phyloP scores from a whole-genome alignment of 2,329 filamentous ascomycete genomes.

The Fusarium setosum region DNA sequence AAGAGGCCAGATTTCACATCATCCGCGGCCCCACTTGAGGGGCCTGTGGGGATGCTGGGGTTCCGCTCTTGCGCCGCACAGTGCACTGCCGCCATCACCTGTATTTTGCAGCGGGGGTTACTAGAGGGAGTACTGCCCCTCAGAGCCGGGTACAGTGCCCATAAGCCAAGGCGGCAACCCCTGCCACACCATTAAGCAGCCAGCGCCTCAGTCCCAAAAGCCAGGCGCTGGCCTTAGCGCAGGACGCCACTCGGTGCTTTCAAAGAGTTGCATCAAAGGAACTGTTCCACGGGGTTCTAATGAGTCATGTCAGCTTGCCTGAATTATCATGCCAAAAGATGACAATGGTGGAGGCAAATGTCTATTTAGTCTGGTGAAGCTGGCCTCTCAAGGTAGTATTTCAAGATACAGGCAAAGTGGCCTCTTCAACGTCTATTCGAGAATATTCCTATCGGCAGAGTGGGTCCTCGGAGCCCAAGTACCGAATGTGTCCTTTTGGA shows the following conservation, averaged over 20 bases:
- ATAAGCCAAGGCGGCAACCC: constrained; percentile 25
- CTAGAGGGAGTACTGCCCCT: background rate
- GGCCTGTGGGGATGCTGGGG: constrained; percentile 12
- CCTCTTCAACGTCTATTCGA: constrained; percentile 41
- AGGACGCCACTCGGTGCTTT: constrained; percentile 21
- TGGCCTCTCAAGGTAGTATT: background rate
- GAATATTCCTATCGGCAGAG: constrained; percentile 41
- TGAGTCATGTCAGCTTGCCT: constrained; percentile 31
- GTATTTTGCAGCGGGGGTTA: background rate
- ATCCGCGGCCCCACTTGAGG: constrained; percentile 48
- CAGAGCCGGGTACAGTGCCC: constrained; percentile 30
- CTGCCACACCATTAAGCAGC: constrained; percentile 23
- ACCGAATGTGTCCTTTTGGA: constrained; percentile 37
- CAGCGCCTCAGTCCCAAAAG: constrained; percentile 19
- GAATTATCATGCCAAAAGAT: background rate
- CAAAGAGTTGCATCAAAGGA: constrained; percentile 10
- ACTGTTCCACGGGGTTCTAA: constrained; percentile 30
- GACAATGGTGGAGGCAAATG: background rate
- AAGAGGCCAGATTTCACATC: constrained; percentile 63
- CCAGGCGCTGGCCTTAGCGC: constrained; percentile 9
- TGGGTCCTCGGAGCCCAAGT: constrained; percentile 36
- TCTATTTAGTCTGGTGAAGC: background rate
- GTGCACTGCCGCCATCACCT: constrained; percentile 29
- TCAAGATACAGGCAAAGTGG: constrained; percentile 34
- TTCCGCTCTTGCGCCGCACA: too few species aligned